Percentiles rank a stretch among this genome's conserved stretches.
phyloP scores from a whole-genome alignment of 1,284 basidiomycete species.

The Stereum hirsutum region DNA sequence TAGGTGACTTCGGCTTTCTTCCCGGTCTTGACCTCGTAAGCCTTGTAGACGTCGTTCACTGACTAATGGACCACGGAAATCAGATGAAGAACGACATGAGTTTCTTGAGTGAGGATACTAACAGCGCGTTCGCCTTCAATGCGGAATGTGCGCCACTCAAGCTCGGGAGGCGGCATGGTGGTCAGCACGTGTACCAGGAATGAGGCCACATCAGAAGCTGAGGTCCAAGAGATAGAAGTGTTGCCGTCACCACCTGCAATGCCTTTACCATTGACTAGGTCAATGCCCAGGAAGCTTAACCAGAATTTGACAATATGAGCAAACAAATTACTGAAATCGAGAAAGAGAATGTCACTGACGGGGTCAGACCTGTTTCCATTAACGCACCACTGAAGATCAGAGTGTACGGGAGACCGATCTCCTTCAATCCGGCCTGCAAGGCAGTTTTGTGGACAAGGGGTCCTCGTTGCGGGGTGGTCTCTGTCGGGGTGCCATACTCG shows the following conservation, averaged over 20 bases:
- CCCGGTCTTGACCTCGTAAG: conserved; percentile 10
- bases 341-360: background rate
- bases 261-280: conserved; percentile 20
- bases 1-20: conserved; percentile 10
- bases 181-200: conserved; percentile 27
- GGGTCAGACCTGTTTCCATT: conserved; percentile 10
- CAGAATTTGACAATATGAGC: too few species aligned
- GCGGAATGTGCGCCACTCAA: conserved; percentile 22
- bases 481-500: conserved; percentile 23
- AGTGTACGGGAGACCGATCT: conserved; percentile 22
- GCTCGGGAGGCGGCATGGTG: conserved; percentile 16
- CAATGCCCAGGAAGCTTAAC: conserved; percentile 12
- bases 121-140: conserved; percentile 27
- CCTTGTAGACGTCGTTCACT: conserved; percentile 10
- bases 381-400: conserved; percentile 22
- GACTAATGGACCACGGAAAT: conserved; percentile 5
- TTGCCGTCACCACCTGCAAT: conserved; percentile 24
- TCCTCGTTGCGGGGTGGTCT: conserved; percentile 17
- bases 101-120: too few species aligned
- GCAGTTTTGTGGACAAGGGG: conserved; percentile 6
- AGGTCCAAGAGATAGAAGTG: conserved; percentile 20
- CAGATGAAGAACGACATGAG: background rate
- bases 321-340: conserved; percentile 1
- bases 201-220: conserved; percentile 22
- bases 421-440: conserved; percentile 18